A percentile compares a stretch with the other conserved stretches of the same genome.
Conservation (phyloP, 768 basidiomycete genomes). For the Tylopilus balloui region DNA sequence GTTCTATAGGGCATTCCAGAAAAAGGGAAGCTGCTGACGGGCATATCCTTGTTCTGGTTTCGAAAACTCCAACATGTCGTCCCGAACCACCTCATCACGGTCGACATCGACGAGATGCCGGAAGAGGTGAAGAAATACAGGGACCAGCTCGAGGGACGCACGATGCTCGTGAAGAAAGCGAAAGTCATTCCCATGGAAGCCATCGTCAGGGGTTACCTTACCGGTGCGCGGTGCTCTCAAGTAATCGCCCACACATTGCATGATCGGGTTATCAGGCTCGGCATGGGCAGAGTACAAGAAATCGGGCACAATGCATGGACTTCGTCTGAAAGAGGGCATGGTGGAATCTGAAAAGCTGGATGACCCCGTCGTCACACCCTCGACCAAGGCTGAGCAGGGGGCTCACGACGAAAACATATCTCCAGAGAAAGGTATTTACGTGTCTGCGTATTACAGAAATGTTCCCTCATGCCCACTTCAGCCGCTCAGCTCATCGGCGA, state of each 20-base stretch:
- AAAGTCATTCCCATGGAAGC: slow-evolving; percentile 89
- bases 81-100: slow-evolving; percentile 86
- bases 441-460: neutral
- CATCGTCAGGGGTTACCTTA: slow-evolving; percentile 93
- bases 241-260: neutral
- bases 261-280: slow-evolving; percentile 60
- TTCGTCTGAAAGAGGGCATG: slow-evolving; percentile 67
- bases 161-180: slow-evolving; percentile 90
- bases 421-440: slow-evolving; percentile 59
- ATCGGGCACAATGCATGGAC: slow-evolving; percentile 83
- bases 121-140: slow-evolving; percentile 67
- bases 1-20: slow-evolving; percentile 79
- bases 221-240: slow-evolving; percentile 51
- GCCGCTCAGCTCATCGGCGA: slow-evolving; percentile 64
- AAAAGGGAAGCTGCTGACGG: slow-evolving; percentile 86
- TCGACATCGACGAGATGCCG: slow-evolving; percentile 78
- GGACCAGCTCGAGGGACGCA: slow-evolving; percentile 73
- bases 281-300: slow-evolving; percentile 94
- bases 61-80: slow-evolving; percentile 71
- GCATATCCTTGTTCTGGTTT: slow-evolving; percentile 96
- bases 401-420: slow-evolving; percentile 95
- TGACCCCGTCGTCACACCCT: slow-evolving; percentile 88
- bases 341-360: slow-evolving; percentile 82
- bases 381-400: slow-evolving; percentile 94
- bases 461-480: slow-evolving; percentile 26